phyloP scores from a whole-genome alignment of 768 basidiomycete species.

The Suillus brevipes region DNA sequence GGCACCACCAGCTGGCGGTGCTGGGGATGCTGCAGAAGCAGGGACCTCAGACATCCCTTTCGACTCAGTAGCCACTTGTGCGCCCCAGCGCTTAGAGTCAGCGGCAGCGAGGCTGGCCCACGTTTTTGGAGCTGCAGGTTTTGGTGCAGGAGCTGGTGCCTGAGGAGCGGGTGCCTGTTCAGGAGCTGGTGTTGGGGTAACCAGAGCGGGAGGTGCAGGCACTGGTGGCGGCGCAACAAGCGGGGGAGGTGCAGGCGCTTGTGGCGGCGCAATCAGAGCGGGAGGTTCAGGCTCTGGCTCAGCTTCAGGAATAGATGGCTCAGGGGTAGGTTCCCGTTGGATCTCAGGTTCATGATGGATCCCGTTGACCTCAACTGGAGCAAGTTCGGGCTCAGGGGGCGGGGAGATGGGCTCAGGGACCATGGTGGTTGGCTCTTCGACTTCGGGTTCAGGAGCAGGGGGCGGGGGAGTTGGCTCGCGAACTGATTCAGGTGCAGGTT shows the following conservation, averaged over 20 bases:
- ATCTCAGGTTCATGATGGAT: slow-evolving; percentile 36
- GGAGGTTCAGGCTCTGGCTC: slow-evolving; percentile 28
- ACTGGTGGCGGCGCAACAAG: slow-evolving; percentile 24
- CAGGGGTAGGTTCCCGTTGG: slow-evolving; percentile 29
- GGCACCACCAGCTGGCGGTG: slow-evolving; percentile 32
- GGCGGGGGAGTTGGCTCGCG: slow-evolving; percentile 36
- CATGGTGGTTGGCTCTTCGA: slow-evolving; percentile 27
- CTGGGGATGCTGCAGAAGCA: slow-evolving; percentile 37
- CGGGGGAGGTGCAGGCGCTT: slow-evolving; percentile 24
- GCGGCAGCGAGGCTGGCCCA: slow-evolving; percentile 93
- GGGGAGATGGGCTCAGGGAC: slow-evolving; percentile 40
- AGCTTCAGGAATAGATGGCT: slow-evolving; percentile 23
- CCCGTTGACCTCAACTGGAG: slow-evolving; percentile 43
- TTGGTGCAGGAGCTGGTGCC: slow-evolving; percentile 40
- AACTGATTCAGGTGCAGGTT: slow-evolving; percentile 33
- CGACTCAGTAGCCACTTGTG: slow-evolving; percentile 74
- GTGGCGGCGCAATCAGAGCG: slow-evolving; percentile 24
- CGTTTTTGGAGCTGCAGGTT: slow-evolving; percentile 63
- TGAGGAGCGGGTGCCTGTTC: slow-evolving; percentile 28
- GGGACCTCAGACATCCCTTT: slow-evolving; percentile 74
- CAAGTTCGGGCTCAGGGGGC: slow-evolving; percentile 36
- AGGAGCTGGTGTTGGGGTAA: slow-evolving; percentile 34
- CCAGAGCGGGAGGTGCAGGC: slow-evolving; percentile 24
- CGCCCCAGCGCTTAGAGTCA: slow-evolving; percentile 82
- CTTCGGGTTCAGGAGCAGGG: slow-evolving; percentile 30